Percentiles rank a stretch among this genome's conserved stretches.
These are phyloP conservation scores for Datisca glomerata DNA, from an alignment of 306 rosid genomes.

Conservation along the genomic window DNA sequence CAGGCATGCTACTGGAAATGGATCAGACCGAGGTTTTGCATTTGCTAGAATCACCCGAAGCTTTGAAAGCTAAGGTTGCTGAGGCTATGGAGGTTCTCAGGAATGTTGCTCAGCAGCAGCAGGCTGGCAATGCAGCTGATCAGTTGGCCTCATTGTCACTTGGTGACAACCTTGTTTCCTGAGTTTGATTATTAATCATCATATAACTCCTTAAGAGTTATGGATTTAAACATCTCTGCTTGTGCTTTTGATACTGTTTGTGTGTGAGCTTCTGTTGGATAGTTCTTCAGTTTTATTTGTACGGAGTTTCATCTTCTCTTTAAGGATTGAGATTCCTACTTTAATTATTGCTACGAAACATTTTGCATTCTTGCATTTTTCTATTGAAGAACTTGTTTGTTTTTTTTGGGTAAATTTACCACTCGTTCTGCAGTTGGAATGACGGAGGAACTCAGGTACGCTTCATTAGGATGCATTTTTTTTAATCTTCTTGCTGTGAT, in stretches of 20 bases:
- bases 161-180: constrained; percentile 66
- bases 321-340: background rate
- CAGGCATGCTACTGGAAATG: constrained; percentile 99
- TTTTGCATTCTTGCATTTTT: background rate
- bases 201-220: background rate
- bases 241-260: background rate
- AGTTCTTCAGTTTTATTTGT: too few species aligned
- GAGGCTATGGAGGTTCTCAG: constrained; percentile 97
- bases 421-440: too few species aligned
- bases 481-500: too few species aligned
- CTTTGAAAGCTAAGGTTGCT: constrained; percentile 89
- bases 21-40: constrained; percentile 97
- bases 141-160: constrained; percentile 75
- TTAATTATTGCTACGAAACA: background rate
- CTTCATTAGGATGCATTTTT: too few species aligned
- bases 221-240: background rate
- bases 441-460: too few species aligned
- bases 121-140: constrained; percentile 72
- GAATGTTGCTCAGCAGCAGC: constrained; percentile 89
- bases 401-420: too few species aligned
- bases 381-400: too few species aligned
- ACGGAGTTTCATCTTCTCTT: too few species aligned
- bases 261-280: background rate
- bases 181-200: constrained; percentile 10
- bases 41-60: constrained; percentile 96